Base-by-base conservation (phyloP, 2,329 filamentous ascomycete species). In the Teratosphaeria zuluensis region DNA sequence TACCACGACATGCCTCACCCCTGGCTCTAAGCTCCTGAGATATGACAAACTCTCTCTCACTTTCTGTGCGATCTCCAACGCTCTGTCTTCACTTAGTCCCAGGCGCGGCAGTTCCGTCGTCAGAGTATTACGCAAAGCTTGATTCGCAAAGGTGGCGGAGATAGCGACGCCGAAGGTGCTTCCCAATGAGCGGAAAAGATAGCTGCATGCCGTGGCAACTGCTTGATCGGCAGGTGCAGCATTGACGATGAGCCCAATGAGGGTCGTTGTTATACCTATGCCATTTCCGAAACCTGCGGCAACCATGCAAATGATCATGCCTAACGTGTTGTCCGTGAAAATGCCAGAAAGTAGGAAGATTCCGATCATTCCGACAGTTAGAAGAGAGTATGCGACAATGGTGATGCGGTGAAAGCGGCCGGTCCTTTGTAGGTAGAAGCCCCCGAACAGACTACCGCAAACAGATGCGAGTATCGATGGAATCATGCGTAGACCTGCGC, bases 101-200 rank as follows among this genome's bases (percentile, higher is more conserved):
- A 66, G 58, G 16, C 52, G 33, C n/a, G 66, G 65, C 53, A 91
- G 74, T 2, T 78, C 76, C 1, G 70, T 66, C 1, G 77, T 75
- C 3, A 92, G 76, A 53, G 81, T 76, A 1, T 74, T 75, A 16
- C 87, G 78, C 21, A 92, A 76, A 2, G 80, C 78, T 67, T 88
- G 84, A 69, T 92, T 90, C 53, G 90, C 81, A 7, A 89, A 80
- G 1, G 87, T 88, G 1, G 87, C 84, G 55, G 82, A 82, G 59
- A 89, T 75, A n/a, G 86, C 87, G 58, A 91, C 78, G 11, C 88
- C 82, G 46, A 84, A 79, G 9, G 84, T 82, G 16, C 79, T 81
- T 11, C 84, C 89, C 0, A 92, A 77, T 1, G 86, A 87, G 46
- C 89, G 84, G 77, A 92, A 92, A 28, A 92, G 82, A 73, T 92